Percentiles rank a stretch among this genome's conserved stretches.
Evolutionary conservation across 2,329 filamentous ascomycete species (phyloP).

Genomic region (Beauveria varroae): DNA sequence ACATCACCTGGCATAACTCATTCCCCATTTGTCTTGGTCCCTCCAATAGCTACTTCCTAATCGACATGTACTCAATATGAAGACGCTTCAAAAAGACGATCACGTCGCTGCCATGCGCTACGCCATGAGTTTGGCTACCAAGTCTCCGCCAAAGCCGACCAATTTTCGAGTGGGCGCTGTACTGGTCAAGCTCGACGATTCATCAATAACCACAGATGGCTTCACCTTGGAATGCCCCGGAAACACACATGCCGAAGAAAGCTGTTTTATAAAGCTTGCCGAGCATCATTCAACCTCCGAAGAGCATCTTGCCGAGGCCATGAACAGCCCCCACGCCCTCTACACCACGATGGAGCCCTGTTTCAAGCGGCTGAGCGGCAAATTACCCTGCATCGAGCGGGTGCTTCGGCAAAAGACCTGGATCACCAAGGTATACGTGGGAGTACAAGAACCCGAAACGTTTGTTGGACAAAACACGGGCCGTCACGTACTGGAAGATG

Average conservation of each 20-base stretch:
- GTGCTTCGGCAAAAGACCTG: constrained; percentile 56
- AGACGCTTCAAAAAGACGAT: constrained; percentile 23
- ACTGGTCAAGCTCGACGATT: constrained; percentile 54
- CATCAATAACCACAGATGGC: constrained; percentile 65
- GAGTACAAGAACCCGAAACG: constrained; percentile 80
- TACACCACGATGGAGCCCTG: constrained; percentile 95
- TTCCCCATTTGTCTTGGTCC: not conserved
- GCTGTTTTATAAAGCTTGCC: constrained; percentile 71
- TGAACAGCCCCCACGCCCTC: constrained; percentile 38
- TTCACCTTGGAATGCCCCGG: constrained; percentile 86
- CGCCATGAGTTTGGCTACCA: constrained; percentile 67
- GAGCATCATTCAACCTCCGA: constrained; percentile 41
- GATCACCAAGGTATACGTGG: constrained; percentile 76
- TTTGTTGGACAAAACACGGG: constrained; percentile 83
- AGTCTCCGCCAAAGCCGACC: constrained; percentile 77
- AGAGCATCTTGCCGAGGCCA: constrained; percentile 41
- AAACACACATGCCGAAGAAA: constrained; percentile 96
- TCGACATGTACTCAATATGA: not conserved
- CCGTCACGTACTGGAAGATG: constrained; percentile 58
- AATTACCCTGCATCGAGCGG: constrained; percentile 69
- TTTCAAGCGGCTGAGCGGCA: constrained; percentile 64
- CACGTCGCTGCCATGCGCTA: constrained; percentile 53
- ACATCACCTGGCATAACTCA: not conserved
- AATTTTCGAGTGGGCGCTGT: constrained; percentile 95
- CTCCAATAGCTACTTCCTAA: not conserved